These are phyloP conservation scores for Neoarthrinium moseri DNA, from an alignment of 2,329 filamentous ascomycete species.

Conservation along the genomic window DNA sequence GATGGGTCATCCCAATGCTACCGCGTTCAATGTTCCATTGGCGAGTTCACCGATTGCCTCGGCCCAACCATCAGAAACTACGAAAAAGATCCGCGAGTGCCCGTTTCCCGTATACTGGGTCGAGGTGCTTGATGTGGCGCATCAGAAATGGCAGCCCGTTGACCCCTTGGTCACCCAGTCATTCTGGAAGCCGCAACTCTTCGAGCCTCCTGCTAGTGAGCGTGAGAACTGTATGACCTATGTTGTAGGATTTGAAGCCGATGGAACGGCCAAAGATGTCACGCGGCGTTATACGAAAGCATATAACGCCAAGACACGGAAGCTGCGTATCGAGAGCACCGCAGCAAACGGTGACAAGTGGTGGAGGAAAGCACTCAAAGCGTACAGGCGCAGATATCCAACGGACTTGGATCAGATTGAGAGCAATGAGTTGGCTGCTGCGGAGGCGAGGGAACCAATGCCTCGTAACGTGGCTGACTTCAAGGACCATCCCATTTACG, in stretches of 20 bases:
- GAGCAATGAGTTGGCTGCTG: conserved; percentile 69
- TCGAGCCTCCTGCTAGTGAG: conserved; percentile 84
- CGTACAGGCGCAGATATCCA: conserved; percentile 40
- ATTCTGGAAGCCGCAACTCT: conserved; percentile 69
- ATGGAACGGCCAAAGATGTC: conserved; percentile 78
- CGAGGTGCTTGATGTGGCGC: conserved; percentile 80
- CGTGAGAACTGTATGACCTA: conserved; percentile 76
- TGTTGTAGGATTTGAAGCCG: conserved; percentile 79
- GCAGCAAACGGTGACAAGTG: conserved; percentile 47
- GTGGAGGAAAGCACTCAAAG: conserved; percentile 52
- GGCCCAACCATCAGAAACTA: conserved; percentile 30
- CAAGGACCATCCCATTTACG: conserved; percentile 80
- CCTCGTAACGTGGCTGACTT: conserved; percentile 85
- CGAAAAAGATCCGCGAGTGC: conserved; percentile 62
- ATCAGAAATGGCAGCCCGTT: conserved; percentile 88
- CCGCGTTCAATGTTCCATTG: conserved; percentile 49
- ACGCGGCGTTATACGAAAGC: conserved; percentile 85
- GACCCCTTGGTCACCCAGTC: conserved; percentile 79
- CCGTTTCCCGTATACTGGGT: conserved; percentile 89
- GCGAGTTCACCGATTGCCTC: conserved; percentile 33
- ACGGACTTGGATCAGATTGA: conserved; percentile 82
- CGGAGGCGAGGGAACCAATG: conserved; percentile 77
- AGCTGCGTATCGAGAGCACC: conserved; percentile 69
- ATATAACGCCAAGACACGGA: conserved; percentile 87
- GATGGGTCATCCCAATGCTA: conserved; percentile 53